Evolutionary conservation across 164 flowering plant genomes (phyloP), one percentile per base, ranked within the genome.

Genomic region (Umbellularia californica): DNA sequence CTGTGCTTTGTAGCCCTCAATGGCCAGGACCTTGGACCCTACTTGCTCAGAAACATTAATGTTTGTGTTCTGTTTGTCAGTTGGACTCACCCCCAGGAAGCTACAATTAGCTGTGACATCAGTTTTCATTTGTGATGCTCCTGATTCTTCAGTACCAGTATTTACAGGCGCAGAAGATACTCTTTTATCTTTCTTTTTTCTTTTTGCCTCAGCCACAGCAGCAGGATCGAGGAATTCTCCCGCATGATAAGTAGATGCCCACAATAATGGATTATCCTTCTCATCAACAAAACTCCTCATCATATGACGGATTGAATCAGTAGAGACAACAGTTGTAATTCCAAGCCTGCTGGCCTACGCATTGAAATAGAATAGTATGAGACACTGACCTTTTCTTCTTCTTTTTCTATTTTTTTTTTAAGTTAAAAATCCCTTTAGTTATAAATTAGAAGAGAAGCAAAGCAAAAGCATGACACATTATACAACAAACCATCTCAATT

Each of bases 211-310:
- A 22, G 94, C 89, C 79, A 92, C 92, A 41, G 97, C 89, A 65
- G 83, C 81, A 24, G 90, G 94, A 83, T 90, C 94, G 70, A 92
- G 81, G 76, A 60, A 81, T 74, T 92, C 97, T 60, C 94, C 97
- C 14, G 97, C 97, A 83, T 92, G 93, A 77, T 92, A 92, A 5
- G 97, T 92, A 27, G 97, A 92, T 73, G 94, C 88, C 97, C 94
- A 92, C 15, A 90, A 85, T 23, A 92, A 68, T 28, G 97, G 97
- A 50, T 88, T 92, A 74, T 92, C 82, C 66, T 88, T 84, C 78
- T 90, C 97, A 79, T 87, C 90, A 7, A 78, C 89, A 77, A 92
- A 92, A 76, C 97, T 88, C 76, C 97, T 88, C 97, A 92, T 92
- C 97, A 92, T 92, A 82, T 92, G 97, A 65, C 97, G 85, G 65